Base-by-base conservation (phyloP, 495 filamentous ascomycete genomes). In the Penicillium pulvis region DNA sequence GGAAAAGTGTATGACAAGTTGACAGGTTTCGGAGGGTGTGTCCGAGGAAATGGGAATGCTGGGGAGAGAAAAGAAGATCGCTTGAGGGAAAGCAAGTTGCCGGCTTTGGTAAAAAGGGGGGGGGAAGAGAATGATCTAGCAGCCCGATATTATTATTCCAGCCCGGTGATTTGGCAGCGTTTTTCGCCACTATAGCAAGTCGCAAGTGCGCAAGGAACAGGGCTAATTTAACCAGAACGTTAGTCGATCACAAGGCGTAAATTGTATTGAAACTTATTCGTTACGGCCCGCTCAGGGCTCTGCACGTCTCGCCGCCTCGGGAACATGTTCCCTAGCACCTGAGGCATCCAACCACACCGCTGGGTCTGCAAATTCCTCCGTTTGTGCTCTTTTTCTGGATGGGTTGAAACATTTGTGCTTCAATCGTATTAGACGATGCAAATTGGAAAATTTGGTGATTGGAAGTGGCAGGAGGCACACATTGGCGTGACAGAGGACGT, bases 101-200 rank as follows among this genome's bases (percentile, higher is more conserved):
- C 48, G 33, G 19, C 11, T 48, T 56, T 45, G 54, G 60, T 48
- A 51, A 41, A 61, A 69, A 50, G 57, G 62, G 68, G 62, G 62
- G 68, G 61, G 41, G 46, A 43, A 51, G 52, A 28, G 53, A 45
- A 58, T 48, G 47, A 39, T 53, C 59, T 42, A 53, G 51, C 19
- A 53, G 36, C 53, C 46, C 53, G 55, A 63, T 63, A 57, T 55
- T 65, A 61, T 58, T 48, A 61, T 55, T 55, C 50, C 53, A 53
- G 53, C 23, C 53, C 51, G 46, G 58, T 65, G 53, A 58, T 65
- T 68, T 63, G 62, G 47, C 53, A 46, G 57, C 39, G 44, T 59
- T 63, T 65, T 61, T 59, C 35, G 65, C 65, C 65, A 65, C 62
- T 67, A 61, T 60, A 58, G 52, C 57, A n/a, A 55, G 53, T 14